Evolutionary conservation across 805 yeast genomes (phyloP).

Genomic region (Yamadazyma endophytica): DNA sequence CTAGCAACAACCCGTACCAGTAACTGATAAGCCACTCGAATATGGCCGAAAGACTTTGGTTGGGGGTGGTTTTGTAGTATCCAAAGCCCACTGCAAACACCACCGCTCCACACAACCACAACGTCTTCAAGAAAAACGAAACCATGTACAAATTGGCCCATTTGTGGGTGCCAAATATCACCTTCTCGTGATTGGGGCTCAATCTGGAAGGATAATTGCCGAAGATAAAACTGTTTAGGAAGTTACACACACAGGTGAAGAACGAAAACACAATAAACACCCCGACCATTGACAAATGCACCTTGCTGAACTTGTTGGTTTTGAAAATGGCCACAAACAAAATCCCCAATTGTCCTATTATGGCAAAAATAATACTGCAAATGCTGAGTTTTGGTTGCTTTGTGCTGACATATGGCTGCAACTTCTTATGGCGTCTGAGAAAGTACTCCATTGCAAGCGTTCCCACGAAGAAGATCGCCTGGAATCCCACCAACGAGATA

Average conservation of each 20-base stretch:
- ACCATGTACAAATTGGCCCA: constrained; percentile 41
- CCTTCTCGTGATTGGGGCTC: constrained; percentile 35
- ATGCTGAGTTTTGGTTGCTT: constrained; percentile 44
- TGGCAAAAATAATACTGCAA: constrained; percentile 39
- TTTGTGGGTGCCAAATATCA: constrained; percentile 32
- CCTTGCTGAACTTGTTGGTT: constrained; percentile 52
- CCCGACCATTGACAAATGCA: constrained; percentile 66
- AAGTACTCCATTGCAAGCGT: constrained; percentile 59
- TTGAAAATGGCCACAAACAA: constrained; percentile 71
- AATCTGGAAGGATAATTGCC: constrained; percentile 34
- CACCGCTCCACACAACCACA: constrained; percentile 67
- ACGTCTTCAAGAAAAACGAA: constrained; percentile 49
- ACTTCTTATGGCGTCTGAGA: constrained; percentile 53
- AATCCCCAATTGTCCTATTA: constrained; percentile 67
- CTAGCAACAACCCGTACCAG: constrained; percentile 70
- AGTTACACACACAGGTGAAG: constrained; percentile 38
- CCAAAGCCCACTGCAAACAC: constrained; percentile 69
- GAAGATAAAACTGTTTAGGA: constrained; percentile 33
- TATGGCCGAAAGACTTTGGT: constrained; percentile 48
- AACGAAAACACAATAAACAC: constrained; percentile 69
- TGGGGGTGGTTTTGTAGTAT: constrained; percentile 28
- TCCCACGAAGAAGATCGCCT: constrained; percentile 69
- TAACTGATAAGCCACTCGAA: constrained; percentile 89
- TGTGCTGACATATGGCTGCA: constrained; percentile 47
- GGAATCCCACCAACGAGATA: constrained; percentile 71